Base-by-base conservation (phyloP, 2,329 filamentous ascomycete species). In the Hymenoscyphus infarciens region DNA sequence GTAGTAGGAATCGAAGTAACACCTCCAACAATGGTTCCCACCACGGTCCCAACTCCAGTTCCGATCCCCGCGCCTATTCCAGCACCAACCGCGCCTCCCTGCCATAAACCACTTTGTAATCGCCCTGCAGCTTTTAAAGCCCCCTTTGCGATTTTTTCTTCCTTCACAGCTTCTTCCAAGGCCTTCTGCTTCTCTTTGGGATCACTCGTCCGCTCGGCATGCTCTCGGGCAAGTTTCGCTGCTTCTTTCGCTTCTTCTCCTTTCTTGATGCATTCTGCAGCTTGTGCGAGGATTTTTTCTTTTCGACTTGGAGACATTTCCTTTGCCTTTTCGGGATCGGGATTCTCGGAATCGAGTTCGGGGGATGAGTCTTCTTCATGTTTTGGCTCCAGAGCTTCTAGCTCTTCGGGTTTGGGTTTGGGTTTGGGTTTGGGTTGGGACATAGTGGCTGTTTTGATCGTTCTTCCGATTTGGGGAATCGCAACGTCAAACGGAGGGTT, bases 81-180 rank as follows among this genome's bases (percentile, higher is more conserved):
- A 25, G 65, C 66, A 7, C 67, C 67, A 1, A 57, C 59, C 0
- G 64, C 65, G 1, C 66, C 69, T 2, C 69, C 69, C 60, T 71
- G 69, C 69, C 68, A 71, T 22, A 69, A 65, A 1, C 69, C 69
- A 57, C 67, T 69, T 45, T 71, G 69, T 27, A 71, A 31, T 33
- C 68, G 59, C 71, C 83, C 84, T 35, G 90, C 90, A 60, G 90
- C 88, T 66, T 86, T 82, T 74, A 84, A 83, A 67, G 89, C 90
- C 57, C 87, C 91, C 11, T 56, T 57, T 1, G 66, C 63, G 5
- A 59, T 64, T 35, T 68, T 68, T 16, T 69, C 67, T 7, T 66
- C 35, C 35, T 68, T 68, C 11, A 52, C 29, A 6, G 69, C 68
- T 56, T 69, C 66, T 22, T 61, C 62, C 2, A 70, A 10, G 4